phyloP scores from a whole-genome alignment of 768 basidiomycete genomes.

The Tricholoma hemisulphureum region DNA sequence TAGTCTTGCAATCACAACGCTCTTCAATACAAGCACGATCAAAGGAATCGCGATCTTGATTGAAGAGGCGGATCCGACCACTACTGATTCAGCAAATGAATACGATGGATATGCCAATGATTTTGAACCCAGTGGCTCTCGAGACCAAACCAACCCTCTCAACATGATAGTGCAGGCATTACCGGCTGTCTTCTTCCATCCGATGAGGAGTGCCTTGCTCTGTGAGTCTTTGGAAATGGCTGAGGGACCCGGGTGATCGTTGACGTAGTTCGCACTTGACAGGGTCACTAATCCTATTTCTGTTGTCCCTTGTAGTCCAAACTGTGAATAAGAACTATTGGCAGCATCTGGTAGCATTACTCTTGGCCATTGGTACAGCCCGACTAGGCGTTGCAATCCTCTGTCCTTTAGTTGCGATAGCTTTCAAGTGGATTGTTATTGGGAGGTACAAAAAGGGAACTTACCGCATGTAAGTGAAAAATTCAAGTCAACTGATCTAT shows the following conservation, averaged over 20 bases:
- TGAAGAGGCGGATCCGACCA: conserved; percentile 24
- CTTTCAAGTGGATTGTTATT: conserved; percentile 48
- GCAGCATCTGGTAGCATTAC: conserved; percentile 33
- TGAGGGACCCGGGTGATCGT: not conserved
- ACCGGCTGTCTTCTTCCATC: conserved; percentile 42
- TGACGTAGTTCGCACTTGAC: not conserved
- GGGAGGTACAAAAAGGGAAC: conserved; percentile 39
- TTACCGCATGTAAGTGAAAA: conserved; percentile 34
- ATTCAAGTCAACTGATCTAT: not conserved
- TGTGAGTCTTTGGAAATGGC: conserved; percentile 25
- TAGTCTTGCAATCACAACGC: conserved; percentile 34
- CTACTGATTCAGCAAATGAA: conserved; percentile 21
- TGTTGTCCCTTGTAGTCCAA: conserved; percentile 34
- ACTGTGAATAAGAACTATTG: conserved; percentile 30
- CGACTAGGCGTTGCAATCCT: conserved; percentile 34
- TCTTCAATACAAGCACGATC: conserved; percentile 44
- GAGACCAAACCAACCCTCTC: conserved; percentile 37
- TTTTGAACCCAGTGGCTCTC: conserved; percentile 12
- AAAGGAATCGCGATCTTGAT: conserved; percentile 39
- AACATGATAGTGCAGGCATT: conserved; percentile 41
- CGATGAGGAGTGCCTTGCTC: conserved; percentile 42
- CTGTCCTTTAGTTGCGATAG: conserved; percentile 38
- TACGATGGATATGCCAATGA: conserved; percentile 27
- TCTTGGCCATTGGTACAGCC: conserved; percentile 34
- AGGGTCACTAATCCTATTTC: conserved; percentile 42